Conservation (phyloP, 2,329 filamentous ascomycete genomes). For the Chaetomiaceae sp. region DNA sequence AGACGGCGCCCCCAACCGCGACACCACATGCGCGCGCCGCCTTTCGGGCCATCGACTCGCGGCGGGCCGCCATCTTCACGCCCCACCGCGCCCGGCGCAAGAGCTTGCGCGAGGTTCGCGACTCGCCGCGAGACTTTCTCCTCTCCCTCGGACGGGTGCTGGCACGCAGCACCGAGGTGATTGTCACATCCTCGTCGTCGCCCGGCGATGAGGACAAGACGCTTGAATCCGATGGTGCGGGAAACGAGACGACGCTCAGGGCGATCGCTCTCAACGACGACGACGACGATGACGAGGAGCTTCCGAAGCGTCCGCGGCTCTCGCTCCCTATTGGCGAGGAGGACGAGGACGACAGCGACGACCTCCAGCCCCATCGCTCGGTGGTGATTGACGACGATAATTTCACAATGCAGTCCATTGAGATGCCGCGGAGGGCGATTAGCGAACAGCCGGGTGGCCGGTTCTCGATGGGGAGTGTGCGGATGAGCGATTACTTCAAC, state of each 20-base stretch:
- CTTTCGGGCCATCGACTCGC: conserved; percentile 53
- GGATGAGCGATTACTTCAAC: conserved; percentile 50
- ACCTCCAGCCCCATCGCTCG: conserved; percentile 50
- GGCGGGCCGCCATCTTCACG: conserved; percentile 56
- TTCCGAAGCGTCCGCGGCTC: conserved; percentile 26
- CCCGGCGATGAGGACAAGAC: conserved; percentile 22
- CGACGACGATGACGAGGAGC: conserved; percentile 25
- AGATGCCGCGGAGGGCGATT: conserved; percentile 51
- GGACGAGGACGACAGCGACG: conserved; percentile 47
- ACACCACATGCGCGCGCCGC: conserved; percentile 62
- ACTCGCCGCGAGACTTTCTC: conserved; percentile 52
- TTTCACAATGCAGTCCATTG: conserved; percentile 55
- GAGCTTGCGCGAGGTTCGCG: conserved; percentile 52
- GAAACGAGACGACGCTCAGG: conserved; percentile 23
- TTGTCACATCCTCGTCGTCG: conserved; percentile 47
- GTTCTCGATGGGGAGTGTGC: conserved; percentile 50
- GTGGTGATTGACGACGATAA: conserved; percentile 56
- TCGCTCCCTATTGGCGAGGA: conserved; percentile 34
- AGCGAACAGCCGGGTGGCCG: conserved; percentile 44
- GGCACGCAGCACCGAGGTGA: conserved; percentile 44
- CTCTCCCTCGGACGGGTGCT: conserved; percentile 52
- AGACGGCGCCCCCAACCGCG: conserved; percentile 34
- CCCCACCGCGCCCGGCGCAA: conserved; percentile 54
- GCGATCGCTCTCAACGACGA: conserved; percentile 19
- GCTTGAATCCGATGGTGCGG: conserved; percentile 14